Percentiles rank a stretch among this genome's conserved stretches.
Conservation (phyloP, 768 basidiomycete genomes). For the Butyriboletus loyo region DNA sequence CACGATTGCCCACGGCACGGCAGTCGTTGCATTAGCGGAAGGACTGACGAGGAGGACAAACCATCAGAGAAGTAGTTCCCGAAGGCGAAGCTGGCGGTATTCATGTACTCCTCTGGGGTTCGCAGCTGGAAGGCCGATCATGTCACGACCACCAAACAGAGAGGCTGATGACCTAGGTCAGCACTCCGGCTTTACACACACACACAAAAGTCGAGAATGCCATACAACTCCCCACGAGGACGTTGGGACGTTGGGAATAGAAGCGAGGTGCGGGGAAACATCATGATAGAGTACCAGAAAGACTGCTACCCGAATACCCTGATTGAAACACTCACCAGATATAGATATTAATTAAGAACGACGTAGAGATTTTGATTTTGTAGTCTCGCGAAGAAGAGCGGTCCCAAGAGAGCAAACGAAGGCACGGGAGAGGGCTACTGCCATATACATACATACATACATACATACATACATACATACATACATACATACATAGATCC, state of each 20-base stretch:
- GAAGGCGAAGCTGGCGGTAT: conserved; percentile 59
- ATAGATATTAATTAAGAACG: no score
- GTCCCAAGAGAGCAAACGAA: conserved; percentile 68
- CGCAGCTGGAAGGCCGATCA: conserved; percentile 66
- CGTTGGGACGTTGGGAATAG: no score
- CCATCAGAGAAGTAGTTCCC: conserved; percentile 61
- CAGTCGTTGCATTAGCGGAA: conserved; percentile 49
- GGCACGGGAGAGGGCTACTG: conserved; percentile 59
- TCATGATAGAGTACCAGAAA: no score
- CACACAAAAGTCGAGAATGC: no score
- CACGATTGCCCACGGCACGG: conserved; percentile 59
- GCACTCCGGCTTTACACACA: neutral
- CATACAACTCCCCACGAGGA: no score
- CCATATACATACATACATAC: no score
- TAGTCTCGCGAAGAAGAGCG: conserved; percentile 57
- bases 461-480: no score
- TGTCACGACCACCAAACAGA: conserved; percentile 39
- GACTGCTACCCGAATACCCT: neutral
- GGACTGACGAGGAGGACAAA: conserved; percentile 23
- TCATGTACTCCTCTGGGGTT: conserved; percentile 59
- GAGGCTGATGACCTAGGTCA: conserved; percentile 12
- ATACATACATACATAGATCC: conserved; percentile 60
- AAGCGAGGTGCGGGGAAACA: no score
- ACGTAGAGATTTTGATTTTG: conserved; percentile 74
- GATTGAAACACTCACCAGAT: conserved; percentile 45